These are phyloP conservation scores for Aspergillus spinulosporus DNA, from an alignment of 2,329 filamentous ascomycete genomes.

Conservation along the genomic window DNA sequence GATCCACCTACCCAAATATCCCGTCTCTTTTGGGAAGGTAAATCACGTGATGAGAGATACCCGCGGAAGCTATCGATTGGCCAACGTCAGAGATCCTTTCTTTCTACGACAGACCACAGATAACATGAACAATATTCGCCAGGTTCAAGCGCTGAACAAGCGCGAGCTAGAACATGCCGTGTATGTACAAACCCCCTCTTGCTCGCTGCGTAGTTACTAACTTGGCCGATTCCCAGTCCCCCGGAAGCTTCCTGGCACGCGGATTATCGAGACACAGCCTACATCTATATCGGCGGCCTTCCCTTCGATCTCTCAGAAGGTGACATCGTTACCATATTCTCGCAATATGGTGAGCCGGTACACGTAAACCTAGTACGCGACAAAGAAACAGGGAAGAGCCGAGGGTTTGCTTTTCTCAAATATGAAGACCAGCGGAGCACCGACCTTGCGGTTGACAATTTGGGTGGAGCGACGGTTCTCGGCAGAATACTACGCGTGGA, in stretches of 20 bases:
- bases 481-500: conserved; percentile 83
- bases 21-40: conserved; percentile 3
- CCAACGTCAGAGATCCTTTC: background rate
- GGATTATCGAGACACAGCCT: conserved; percentile 97
- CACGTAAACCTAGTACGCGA: conserved; percentile 91
- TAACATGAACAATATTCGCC: conserved; percentile 90
- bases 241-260: conserved; percentile 92
- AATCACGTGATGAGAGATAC: conserved; percentile 8
- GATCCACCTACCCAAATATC: too few species aligned
- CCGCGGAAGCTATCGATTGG: conserved; percentile 1
- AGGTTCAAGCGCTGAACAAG: conserved; percentile 90
- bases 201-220: background rate
- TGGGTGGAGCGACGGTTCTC: conserved; percentile 80
- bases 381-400: conserved; percentile 93
- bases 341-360: conserved; percentile 91
- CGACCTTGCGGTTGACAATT: conserved; percentile 92
- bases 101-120: background rate
- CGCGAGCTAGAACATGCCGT: conserved; percentile 87
- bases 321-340: conserved; percentile 94
- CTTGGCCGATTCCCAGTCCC: conserved; percentile 52
- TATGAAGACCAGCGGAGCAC: conserved; percentile 98
- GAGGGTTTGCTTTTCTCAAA: conserved; percentile 93
- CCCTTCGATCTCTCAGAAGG: conserved; percentile 92
- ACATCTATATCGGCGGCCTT: conserved; percentile 91
- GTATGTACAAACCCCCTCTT: conserved; percentile 51